A percentile compares a stretch with the other conserved stretches of the same genome.
These are phyloP conservation scores for Eimeria acervulina DNA, from an alignment of 169 alveolate species.

Conservation along the genomic window DNA sequence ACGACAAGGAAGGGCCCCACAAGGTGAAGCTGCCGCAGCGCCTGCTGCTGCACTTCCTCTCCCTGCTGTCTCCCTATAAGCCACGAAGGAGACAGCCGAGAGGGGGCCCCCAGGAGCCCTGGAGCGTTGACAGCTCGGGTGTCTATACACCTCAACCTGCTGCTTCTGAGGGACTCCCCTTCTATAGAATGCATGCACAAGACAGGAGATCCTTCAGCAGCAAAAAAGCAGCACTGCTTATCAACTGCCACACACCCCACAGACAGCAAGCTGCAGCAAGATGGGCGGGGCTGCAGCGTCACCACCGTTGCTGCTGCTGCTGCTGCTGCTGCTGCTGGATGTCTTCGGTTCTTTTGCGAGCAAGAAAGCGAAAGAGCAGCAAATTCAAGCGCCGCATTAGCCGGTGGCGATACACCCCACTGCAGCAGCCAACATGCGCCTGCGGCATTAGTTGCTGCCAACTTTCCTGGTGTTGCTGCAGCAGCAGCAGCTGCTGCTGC, in stretches of 20 bases:
- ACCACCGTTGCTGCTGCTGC: not conserved
- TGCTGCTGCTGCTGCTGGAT: conserved; percentile 10
- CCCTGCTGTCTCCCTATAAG: not conserved
- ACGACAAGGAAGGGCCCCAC: conserved; percentile 63
- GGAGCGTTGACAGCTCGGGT: conserved; percentile 71
- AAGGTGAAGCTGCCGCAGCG: conserved; percentile 50
- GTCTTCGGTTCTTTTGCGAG: not conserved
- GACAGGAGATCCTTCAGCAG: conserved; percentile 24
- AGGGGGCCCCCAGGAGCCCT: conserved; percentile 68
- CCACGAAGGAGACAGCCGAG: conserved; percentile 51
- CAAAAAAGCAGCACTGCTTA: conserved; percentile 68
- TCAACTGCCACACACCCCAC: conserved; percentile 42
- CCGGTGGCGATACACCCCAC: conserved; percentile 28
- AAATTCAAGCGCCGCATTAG: not conserved
- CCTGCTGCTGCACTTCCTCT: conserved; percentile 19
- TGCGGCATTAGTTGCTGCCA: not conserved
- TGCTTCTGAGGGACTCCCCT: not conserved
- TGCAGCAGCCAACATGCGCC: conserved; percentile 35
- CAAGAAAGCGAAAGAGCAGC: not conserved
- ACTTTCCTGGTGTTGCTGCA: not conserved
- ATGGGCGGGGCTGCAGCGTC: conserved; percentile 26
- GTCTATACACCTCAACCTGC: conserved; percentile 24
- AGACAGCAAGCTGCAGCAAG: conserved; percentile 8
- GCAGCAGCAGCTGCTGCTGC: conserved; percentile 54
- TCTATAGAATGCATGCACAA: conserved; percentile 13